These are phyloP conservation scores for Penicillium rolfsii DNA, from an alignment of 2,329 filamentous ascomycete genomes.

Conservation along the genomic window DNA sequence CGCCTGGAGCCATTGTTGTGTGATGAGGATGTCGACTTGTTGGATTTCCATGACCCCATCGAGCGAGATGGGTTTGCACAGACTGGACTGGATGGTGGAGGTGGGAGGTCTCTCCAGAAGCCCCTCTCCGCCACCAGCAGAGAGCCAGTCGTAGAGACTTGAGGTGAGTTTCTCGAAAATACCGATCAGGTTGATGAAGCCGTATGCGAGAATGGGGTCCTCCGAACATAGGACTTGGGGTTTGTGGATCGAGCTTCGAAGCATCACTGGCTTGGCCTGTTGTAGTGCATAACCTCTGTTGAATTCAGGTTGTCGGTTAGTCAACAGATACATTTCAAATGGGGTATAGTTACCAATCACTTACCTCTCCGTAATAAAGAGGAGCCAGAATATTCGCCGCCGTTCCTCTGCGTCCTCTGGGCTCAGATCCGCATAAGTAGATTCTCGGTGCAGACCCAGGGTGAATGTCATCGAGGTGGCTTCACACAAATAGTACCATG, in stretches of 20 bases:
- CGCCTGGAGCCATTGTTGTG: slow-evolving; percentile 71
- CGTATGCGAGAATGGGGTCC: slow-evolving; percentile 45
- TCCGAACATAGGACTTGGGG: slow-evolving; percentile 67
- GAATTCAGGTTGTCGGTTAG: neutral
- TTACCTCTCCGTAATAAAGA: slow-evolving; percentile 72
- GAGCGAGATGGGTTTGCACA: slow-evolving; percentile 58
- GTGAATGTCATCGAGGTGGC: slow-evolving; percentile 66
- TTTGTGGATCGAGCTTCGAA: slow-evolving; percentile 67
- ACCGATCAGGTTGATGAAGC: slow-evolving; percentile 46
- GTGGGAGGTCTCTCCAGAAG: slow-evolving; percentile 36
- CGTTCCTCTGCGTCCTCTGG: slow-evolving; percentile 64
- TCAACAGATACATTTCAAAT: neutral
- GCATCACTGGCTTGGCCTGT: slow-evolving; percentile 68
- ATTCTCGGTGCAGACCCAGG: slow-evolving; percentile 49
- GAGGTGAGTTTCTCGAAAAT: slow-evolving; percentile 45
- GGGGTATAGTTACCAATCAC: neutral
- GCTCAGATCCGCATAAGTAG: slow-evolving; percentile 53
- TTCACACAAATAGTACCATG: slow-evolving; percentile 79
- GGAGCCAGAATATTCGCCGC: slow-evolving; percentile 72
- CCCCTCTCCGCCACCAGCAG: slow-evolving; percentile 38
- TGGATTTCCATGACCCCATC: slow-evolving; percentile 65
- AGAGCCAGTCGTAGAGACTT: slow-evolving; percentile 45
- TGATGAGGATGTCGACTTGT: slow-evolving; percentile 69
- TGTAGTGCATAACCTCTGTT: slow-evolving; percentile 71
- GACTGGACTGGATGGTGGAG: slow-evolving; percentile 55